phyloP scores from a whole-genome alignment of 148 eudicot genomes.

The Simmondsia chinensis region DNA sequence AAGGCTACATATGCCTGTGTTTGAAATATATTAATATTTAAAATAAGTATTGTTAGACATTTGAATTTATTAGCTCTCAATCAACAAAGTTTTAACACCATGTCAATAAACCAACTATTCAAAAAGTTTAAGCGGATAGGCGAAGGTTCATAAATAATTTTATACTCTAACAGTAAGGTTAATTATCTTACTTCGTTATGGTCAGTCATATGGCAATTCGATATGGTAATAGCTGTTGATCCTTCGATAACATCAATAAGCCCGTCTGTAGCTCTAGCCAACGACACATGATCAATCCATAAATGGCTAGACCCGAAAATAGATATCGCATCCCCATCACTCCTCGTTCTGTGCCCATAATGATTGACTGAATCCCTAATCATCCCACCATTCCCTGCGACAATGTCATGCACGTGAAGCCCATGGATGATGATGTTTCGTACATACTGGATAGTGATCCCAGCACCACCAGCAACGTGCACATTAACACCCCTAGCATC shows the following conservation, averaged over 20 bases:
- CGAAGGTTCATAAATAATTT: too few species aligned
- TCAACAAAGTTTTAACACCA: too few species aligned
- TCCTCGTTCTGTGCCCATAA: constrained; percentile 30
- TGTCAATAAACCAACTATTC: too few species aligned
- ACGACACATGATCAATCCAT: constrained; percentile 68
- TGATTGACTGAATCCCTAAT: constrained; percentile 45
- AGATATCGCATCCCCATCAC: constrained; percentile 60
- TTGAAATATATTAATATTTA: too few species aligned
- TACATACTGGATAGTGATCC: constrained; percentile 46
- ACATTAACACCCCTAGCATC: constrained; percentile 54
- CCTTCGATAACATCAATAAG: constrained; percentile 50
- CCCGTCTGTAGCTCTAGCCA: constrained; percentile 40
- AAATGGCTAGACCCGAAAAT: constrained; percentile 32
- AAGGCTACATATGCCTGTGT: too few species aligned
- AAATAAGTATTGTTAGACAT: too few species aligned
- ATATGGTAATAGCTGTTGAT: constrained; percentile 53
- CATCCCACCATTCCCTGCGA: constrained; percentile 24
- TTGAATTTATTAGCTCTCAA: too few species aligned
- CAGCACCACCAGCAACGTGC: constrained; percentile 39
- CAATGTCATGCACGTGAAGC: constrained; percentile 40
- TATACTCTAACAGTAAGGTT: too few species aligned
- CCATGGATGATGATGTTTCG: constrained; percentile 58
- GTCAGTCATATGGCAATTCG: constrained; percentile 54
- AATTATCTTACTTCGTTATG: constrained; percentile 52
- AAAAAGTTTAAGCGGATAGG: too few species aligned